Evolutionary conservation across 805 yeast species (phyloP).

Genomic region (Candida oleophila): DNA sequence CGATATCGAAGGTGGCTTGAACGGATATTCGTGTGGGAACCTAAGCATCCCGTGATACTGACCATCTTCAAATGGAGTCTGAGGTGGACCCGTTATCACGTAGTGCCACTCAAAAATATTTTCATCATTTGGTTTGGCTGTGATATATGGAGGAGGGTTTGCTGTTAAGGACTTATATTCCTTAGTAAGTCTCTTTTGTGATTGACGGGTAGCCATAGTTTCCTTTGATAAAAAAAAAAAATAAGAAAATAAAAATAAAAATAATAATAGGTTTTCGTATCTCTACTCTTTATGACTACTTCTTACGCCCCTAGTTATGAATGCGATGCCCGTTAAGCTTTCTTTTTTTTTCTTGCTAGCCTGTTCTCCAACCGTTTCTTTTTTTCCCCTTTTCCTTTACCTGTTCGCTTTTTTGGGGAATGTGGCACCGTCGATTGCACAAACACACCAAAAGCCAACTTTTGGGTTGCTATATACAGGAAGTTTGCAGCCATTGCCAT

Average conservation of each 20-base stretch:
- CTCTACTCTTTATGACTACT: background rate
- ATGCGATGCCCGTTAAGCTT: background rate
- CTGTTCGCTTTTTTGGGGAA: background rate
- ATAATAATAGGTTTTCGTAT: too few relatives aligned
- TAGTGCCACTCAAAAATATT: constrained; percentile 95
- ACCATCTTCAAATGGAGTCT: constrained; percentile 82
- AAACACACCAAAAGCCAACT: background rate
- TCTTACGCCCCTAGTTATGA: background rate
- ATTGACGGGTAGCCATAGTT: constrained; percentile 39
- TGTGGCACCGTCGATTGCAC: background rate
- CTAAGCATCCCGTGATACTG: constrained; percentile 87
- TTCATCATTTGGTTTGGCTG: constrained; percentile 82
- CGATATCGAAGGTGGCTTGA: constrained; percentile 85
- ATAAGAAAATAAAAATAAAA: too few relatives aligned
- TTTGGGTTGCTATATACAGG: too few relatives aligned
- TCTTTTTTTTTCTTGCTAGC: background rate
- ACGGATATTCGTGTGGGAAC: constrained; percentile 85
- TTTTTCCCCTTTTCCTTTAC: background rate
- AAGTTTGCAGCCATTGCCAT: too few relatives aligned
- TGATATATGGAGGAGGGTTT: constrained; percentile 81
- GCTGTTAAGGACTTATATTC: constrained; percentile 78
- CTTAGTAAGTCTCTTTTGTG: constrained; percentile 58
- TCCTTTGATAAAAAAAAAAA: too few relatives aligned
- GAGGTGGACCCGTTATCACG: constrained; percentile 87
- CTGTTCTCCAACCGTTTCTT: background rate